Base-by-base conservation (phyloP, 345 rosid genomes). In the Citrus australasica region DNA sequence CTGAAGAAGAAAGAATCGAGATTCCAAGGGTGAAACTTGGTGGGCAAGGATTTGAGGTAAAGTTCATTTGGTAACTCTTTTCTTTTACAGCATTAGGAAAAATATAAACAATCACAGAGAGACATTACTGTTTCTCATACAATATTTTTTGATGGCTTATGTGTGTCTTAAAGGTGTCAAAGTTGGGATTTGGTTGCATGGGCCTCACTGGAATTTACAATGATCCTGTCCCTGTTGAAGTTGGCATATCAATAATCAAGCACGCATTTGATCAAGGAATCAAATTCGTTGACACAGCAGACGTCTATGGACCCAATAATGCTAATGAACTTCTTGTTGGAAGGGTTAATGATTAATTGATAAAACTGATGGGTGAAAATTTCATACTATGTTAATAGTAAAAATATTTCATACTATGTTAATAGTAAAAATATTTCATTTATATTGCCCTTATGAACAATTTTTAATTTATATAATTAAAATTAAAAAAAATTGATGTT, bases 131-230 rank as follows among this genome's bases (percentile, higher is more conserved):
- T 48, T 16, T 48, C 55, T 48, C 21, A 48, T 48, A 48, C 0
- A 16, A 48, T 14, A 40, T 2, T 0, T 48, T 14, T 48, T 48
- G 21, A 3, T 48, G 55, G 21, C 4, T 9, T 74, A 0, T 16
- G 2, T 14, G 1, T 56, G 19, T 35, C 5, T 55, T 40, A n/a
- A 64, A 87, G 87, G 82, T 87, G 16, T 87, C 89, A 4, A 87
- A 83, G 72, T 67, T 84, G 79, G 87, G 87, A 6, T 87, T 84
- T 74, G 87, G 86, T 2, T 86, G 89, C 63, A 60, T 79, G 80
- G 84, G 83, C 22, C 83, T 84, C 4, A 24, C 60, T 21, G 87
- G 84, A 35, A 11, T 1, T 2, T 84, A 82, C 78, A 84, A 74
- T 76, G 76, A 76, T 64, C 84, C 85, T 6, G 37, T 80, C 25